A percentile compares a stretch with the other conserved stretches of the same genome.
phyloP scores from a whole-genome alignment of 2,329 filamentous ascomycete genomes.

The Thelonectria discophora region DNA sequence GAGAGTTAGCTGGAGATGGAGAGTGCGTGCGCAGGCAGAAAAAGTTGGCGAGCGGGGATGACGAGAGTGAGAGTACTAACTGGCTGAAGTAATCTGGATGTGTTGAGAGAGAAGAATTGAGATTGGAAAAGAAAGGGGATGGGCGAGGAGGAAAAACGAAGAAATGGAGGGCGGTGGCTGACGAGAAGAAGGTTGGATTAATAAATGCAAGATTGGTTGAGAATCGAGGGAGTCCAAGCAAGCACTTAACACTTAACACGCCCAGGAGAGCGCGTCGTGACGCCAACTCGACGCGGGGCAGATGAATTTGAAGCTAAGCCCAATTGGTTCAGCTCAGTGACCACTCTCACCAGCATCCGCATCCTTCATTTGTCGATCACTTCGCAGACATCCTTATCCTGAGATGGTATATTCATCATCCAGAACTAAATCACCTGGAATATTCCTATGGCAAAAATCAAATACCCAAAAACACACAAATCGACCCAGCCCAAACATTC shows the following conservation, averaged over 20 bases:
- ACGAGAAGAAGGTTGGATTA: slow-evolving; percentile 12
- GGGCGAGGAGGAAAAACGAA: not conserved
- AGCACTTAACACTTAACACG: slow-evolving; percentile 48
- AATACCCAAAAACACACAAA: not conserved
- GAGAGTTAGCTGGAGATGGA: slow-evolving; percentile 26
- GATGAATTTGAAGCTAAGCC: slow-evolving; percentile 10
- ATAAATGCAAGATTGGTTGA: slow-evolving; percentile 28
- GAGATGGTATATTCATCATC: no score
- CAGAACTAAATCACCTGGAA: not conserved
- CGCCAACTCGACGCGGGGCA: slow-evolving; percentile 46
- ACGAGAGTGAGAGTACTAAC: slow-evolving; percentile 11
- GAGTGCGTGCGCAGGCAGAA: not conserved
- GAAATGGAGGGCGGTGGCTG: not conserved
- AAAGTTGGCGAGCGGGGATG: slow-evolving; percentile 16
- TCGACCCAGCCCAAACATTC: not conserved
- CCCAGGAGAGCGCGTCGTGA: slow-evolving; percentile 45
- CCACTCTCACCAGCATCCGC: no score
- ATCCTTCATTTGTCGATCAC: no score
- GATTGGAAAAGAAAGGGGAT: not conserved
- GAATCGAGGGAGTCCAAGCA: slow-evolving; percentile 27
- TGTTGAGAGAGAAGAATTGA: not conserved
- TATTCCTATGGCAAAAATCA: not conserved
- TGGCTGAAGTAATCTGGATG: slow-evolving; percentile 11
- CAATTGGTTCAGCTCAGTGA: not conserved
- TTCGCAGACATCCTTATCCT: no score